Evolutionary conservation across 1,139 yeast species (phyloP).

Genomic region (Candida sanyaensis): DNA sequence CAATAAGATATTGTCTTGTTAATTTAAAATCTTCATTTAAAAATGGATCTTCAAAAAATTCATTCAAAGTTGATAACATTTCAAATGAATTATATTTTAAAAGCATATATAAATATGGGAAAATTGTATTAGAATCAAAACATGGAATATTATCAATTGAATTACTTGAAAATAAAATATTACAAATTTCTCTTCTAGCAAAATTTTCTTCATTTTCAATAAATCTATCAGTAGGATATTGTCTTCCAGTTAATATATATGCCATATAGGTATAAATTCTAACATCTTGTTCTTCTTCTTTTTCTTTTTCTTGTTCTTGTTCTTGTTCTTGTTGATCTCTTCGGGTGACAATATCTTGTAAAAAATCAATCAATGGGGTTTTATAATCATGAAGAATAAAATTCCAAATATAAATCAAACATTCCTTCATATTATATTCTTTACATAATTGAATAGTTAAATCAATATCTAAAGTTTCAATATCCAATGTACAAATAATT

Average conservation of each 20-base stretch:
- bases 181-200: constrained; percentile 53
- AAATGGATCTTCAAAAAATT: constrained; percentile 73
- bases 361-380: constrained; percentile 64
- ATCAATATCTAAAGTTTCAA: constrained; percentile 71
- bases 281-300: constrained; percentile 20
- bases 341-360: constrained; percentile 31
- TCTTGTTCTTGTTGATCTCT: constrained; percentile 16
- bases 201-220: constrained; percentile 28
- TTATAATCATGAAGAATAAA: constrained; percentile 62
- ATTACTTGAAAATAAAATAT: constrained; percentile 46
- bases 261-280: constrained; percentile 64
- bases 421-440: constrained; percentile 55
- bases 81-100: constrained; percentile 54
- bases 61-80: constrained; percentile 67
- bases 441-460: constrained; percentile 62
- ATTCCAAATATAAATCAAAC: constrained; percentile 70
- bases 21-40: constrained; percentile 50
- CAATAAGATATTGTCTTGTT: constrained; percentile 67
- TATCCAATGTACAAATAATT: constrained; percentile 65
- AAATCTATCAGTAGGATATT: constrained; percentile 68
- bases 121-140: constrained; percentile 40
- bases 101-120: constrained; percentile 58
- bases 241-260: constrained; percentile 71
- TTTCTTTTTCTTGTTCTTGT: constrained; percentile 17
- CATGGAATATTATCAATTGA: constrained; percentile 8